Conservation (phyloP, 108 stramenopile genomes). For the Stephanodiscus triporus region DNA sequence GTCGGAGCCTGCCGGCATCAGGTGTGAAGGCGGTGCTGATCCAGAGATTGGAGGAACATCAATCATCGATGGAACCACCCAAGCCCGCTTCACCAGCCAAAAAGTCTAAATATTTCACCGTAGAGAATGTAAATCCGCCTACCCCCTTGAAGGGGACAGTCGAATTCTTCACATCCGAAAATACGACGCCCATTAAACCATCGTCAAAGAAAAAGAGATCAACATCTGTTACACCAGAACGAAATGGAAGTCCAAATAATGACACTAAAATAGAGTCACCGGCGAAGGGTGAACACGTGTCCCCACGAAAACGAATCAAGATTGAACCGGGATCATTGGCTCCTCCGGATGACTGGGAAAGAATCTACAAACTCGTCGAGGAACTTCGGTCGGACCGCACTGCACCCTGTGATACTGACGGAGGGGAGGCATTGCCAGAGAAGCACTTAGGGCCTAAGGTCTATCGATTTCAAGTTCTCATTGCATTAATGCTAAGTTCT, state of each 20-base stretch:
- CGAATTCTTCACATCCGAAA: not conserved
- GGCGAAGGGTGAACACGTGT: not conserved
- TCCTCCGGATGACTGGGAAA: slow-evolving; percentile 73
- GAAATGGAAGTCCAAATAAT: not conserved
- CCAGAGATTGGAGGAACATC: slow-evolving; percentile 23
- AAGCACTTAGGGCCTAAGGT: slow-evolving; percentile 45
- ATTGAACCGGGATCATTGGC: slow-evolving; percentile 48
- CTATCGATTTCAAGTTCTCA: slow-evolving; percentile 77
- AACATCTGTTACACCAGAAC: slow-evolving; percentile 7
- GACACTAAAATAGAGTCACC: slow-evolving; percentile 22
- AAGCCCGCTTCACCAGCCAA: slow-evolving; percentile 5
- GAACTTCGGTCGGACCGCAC: slow-evolving; percentile 79
- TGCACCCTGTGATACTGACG: slow-evolving; percentile 84
- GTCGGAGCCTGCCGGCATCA: slow-evolving; percentile 25
- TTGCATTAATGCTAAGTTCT: slow-evolving; percentile 85
- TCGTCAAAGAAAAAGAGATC: not conserved
- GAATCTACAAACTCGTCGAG: slow-evolving; percentile 70
- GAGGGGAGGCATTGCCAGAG: slow-evolving; percentile 74
- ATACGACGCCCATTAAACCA: not conserved
- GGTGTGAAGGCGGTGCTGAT: slow-evolving; percentile 38
- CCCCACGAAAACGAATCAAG: slow-evolving; percentile 46
- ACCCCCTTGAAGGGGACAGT: not conserved
- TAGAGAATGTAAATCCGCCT: not conserved
- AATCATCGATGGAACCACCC: slow-evolving; percentile 9
- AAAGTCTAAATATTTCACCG: slow-evolving; percentile 38